phyloP scores from a whole-genome alignment of 2,329 filamentous ascomycete genomes.

The Aspergillus persii region DNA sequence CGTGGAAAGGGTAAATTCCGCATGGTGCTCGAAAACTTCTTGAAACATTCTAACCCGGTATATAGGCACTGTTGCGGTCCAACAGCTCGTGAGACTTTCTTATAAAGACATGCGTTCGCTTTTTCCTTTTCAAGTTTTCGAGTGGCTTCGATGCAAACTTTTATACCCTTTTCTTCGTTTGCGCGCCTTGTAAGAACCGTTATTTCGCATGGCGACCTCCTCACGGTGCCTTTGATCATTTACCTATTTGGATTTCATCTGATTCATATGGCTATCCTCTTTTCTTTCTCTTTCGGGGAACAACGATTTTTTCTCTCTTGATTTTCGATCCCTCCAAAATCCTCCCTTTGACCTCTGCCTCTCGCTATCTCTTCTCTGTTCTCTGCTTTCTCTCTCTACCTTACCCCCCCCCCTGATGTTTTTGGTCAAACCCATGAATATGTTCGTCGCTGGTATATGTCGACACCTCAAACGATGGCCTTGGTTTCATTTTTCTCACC shows the following conservation, averaged over 20 bases:
- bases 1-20: slow-evolving; percentile 52
- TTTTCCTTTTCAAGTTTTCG: slow-evolving; percentile 24
- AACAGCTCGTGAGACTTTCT: slow-evolving; percentile 47
- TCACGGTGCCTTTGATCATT: slow-evolving; percentile 6
- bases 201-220: slow-evolving; percentile 15
- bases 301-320: neutral
- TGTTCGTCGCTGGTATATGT: slow-evolving; percentile 17
- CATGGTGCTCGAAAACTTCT: slow-evolving; percentile 7
- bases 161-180: slow-evolving; percentile 27
- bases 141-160: slow-evolving; percentile 27
- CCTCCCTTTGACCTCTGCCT: slow-evolving; percentile 2
- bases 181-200: slow-evolving; percentile 21
- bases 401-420: neutral
- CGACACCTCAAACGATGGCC: slow-evolving; percentile 11
- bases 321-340: slow-evolving; percentile 1
- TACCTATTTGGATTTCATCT: slow-evolving; percentile 14
- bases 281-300: slow-evolving; percentile 8
- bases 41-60: slow-evolving; percentile 18
- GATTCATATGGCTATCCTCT: neutral
- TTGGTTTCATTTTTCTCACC: slow-evolving; percentile 5
- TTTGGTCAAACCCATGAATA: slow-evolving; percentile 18
- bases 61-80: slow-evolving; percentile 45
- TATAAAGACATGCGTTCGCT: slow-evolving; percentile 21
- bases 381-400: neutral
- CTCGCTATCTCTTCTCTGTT: slow-evolving; percentile 1